Evolutionary conservation across 1,139 yeast genomes (phyloP).

Genomic region (Pichia sp.): DNA sequence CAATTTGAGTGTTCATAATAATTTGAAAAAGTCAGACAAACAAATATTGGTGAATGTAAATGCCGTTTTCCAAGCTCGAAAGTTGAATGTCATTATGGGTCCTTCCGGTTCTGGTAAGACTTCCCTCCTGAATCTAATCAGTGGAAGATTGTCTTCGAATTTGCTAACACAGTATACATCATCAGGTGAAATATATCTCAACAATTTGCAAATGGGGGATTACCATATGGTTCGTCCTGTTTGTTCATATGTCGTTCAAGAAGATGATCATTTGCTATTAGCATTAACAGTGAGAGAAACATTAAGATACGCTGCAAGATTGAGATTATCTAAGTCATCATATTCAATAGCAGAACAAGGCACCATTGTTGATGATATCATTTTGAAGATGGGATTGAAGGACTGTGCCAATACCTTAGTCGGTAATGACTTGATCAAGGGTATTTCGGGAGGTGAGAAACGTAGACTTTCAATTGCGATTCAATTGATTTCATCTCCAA

Average conservation of each 20-base stretch:
- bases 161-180: conserved; percentile 35
- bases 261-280: conserved; percentile 69
- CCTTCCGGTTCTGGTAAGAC: conserved; percentile 91
- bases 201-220: conserved; percentile 31
- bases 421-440: conserved; percentile 72
- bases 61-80: conserved; percentile 60
- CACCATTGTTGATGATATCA: conserved; percentile 49
- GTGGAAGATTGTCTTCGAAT: conserved; percentile 57
- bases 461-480: conserved; percentile 81
- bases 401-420: conserved; percentile 79
- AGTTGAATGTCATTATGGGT: conserved; percentile 84
- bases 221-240: conserved; percentile 43
- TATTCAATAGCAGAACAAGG: conserved; percentile 35
- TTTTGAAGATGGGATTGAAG: conserved; percentile 64
- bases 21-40: conserved; percentile 25
- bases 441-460: conserved; percentile 87
- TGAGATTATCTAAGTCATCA: conserved; percentile 49
- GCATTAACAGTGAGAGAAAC: conserved; percentile 79
- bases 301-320: conserved; percentile 63
- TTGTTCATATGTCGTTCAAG: conserved; percentile 78
- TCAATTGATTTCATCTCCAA: conserved; percentile 71
- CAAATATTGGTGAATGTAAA: conserved; percentile 48
- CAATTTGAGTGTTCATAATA: conserved; percentile 24
- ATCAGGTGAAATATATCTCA: conserved; percentile 44
- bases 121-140: conserved; percentile 63